Percentiles rank a stretch among this genome's conserved stretches.
phyloP scores from a whole-genome alignment of 306 rosid species.

The Aeschynomene evenia region DNA sequence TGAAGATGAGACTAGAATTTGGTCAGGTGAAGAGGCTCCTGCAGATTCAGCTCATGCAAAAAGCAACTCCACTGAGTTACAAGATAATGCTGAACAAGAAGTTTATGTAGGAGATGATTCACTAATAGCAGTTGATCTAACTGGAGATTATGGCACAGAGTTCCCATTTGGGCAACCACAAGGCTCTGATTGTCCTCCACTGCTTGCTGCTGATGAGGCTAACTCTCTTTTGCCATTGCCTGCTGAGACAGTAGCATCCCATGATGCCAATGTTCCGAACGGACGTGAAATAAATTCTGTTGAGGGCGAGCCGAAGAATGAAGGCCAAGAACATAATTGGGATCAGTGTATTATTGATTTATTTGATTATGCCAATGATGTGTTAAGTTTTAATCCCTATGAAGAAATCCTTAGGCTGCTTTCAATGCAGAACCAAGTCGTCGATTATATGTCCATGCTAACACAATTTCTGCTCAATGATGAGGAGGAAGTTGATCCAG shows the following conservation, averaged over 20 bases:
- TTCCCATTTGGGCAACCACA: slow-evolving; percentile 55
- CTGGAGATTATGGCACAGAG: slow-evolving; percentile 35
- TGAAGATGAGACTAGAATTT: slow-evolving; percentile 45
- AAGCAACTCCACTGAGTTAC: slow-evolving; percentile 33
- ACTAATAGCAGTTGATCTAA: slow-evolving; percentile 27
- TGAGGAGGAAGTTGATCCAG: slow-evolving; percentile 38
- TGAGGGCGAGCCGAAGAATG: slow-evolving; percentile 41
- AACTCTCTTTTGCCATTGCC: slow-evolving; percentile 39
- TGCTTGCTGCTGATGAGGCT: slow-evolving; percentile 33
- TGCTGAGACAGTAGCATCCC: slow-evolving; percentile 31
- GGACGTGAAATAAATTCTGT: slow-evolving; percentile 33
- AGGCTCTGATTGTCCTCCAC: slow-evolving; percentile 51
- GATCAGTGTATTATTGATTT: slow-evolving; percentile 57
- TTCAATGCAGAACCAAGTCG: slow-evolving; percentile 52
- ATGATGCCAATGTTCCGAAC: slow-evolving; percentile 43
- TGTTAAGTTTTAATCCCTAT: slow-evolving; percentile 62
- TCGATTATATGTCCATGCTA: slow-evolving; percentile 36
- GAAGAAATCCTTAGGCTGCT: slow-evolving; percentile 55
- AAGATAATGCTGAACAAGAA: slow-evolving; percentile 36
- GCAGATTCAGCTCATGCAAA: slow-evolving; percentile 35
- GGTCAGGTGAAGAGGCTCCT: slow-evolving; percentile 39
- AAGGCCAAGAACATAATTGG: slow-evolving; percentile 60
- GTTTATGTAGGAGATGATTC: slow-evolving; percentile 40
- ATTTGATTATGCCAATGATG: slow-evolving; percentile 48
- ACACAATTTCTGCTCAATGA: slow-evolving; percentile 29